Base-by-base conservation (phyloP, 2,329 filamentous ascomycete species). In the Trichoderma sp. region DNA sequence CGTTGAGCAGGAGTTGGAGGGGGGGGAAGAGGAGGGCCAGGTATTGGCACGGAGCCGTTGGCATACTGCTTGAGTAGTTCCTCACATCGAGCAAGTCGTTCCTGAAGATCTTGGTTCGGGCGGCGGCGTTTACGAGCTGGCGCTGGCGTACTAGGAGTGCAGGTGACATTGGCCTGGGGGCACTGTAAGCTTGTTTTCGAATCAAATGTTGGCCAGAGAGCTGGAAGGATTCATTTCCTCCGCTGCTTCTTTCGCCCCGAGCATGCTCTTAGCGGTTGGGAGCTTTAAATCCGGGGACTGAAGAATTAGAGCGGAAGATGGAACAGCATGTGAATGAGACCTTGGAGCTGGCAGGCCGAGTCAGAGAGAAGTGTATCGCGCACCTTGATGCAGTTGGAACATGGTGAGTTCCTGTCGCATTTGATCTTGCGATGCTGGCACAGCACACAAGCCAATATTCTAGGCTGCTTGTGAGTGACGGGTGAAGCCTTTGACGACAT, bases 351-450 rank as follows among this genome's bases (percentile, higher is more conserved):
- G 37, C 28, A 21, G 54, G 18, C 39, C 28, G n/a, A 26, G 28
- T 37, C 24, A 28, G 49, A 52, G 37, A 58, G 28, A 56, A 76
- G 73, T 59, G 32, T 28, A 60, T 68, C 61, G 75, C 78, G 70
- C 72, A 88, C 86, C 83, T 88, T 89, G 75, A 85, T 78, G 72
- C 86, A 89, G 72, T 89, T 88, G 69, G 86, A 84, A 73, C 86
- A 89, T 4, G 86, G 87, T 51, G 84, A 86, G 52, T 83, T 83
- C 70, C 86, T 83, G 73, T 89, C 86, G 77, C 87, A 89, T 76
- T 87, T 88, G 77, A 88, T 88, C 78, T 89, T 89, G 73, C 87
- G 83, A 74, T 86, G 84, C 75, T 89, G 86, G 74, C 86, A 89
- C 46, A 88, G 79, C 24, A 86, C 84, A 72, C 86, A 87, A 24